Conservation (phyloP, 345 rosid species). For the Citrus sinensis region DNA sequence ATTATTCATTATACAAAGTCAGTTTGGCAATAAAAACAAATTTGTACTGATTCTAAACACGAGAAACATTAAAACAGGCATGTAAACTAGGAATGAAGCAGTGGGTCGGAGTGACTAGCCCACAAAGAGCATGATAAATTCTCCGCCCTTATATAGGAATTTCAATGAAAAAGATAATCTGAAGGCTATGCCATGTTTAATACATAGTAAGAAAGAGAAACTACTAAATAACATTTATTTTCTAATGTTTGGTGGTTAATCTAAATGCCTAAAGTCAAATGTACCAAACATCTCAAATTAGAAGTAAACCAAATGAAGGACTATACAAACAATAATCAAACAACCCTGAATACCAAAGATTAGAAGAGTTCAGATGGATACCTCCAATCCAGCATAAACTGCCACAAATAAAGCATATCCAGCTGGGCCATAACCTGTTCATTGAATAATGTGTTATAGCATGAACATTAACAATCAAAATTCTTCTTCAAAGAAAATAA, state of each 20-base stretch:
- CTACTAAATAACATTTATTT: not conserved
- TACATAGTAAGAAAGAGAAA: not conserved
- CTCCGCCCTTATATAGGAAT: not conserved
- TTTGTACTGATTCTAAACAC: not conserved
- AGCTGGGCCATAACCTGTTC: conserved; percentile 85
- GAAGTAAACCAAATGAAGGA: not conserved
- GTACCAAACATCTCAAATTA: not conserved
- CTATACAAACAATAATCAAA: not conserved
- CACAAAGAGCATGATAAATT: not conserved
- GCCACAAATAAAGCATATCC: conserved; percentile 94
- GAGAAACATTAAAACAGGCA: not conserved
- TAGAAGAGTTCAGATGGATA: conserved; percentile 28
- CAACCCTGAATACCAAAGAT: not conserved
- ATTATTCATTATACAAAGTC: conserved; percentile 6
- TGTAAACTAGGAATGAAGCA: not conserved
- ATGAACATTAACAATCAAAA: conserved; percentile 3
- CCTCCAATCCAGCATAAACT: conserved; percentile 94
- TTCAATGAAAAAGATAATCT: not conserved
- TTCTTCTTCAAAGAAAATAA: conserved; percentile 4
- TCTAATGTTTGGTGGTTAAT: not conserved
- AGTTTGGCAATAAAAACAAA: conserved; percentile 11
- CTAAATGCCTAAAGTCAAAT: not conserved
- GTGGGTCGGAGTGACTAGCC: not conserved
- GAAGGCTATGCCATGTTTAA: not conserved
- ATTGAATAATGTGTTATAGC: conserved; percentile 5